Base-by-base conservation (phyloP, 1,284 basidiomycete species). In the Microstroma glucosiphilum region DNA sequence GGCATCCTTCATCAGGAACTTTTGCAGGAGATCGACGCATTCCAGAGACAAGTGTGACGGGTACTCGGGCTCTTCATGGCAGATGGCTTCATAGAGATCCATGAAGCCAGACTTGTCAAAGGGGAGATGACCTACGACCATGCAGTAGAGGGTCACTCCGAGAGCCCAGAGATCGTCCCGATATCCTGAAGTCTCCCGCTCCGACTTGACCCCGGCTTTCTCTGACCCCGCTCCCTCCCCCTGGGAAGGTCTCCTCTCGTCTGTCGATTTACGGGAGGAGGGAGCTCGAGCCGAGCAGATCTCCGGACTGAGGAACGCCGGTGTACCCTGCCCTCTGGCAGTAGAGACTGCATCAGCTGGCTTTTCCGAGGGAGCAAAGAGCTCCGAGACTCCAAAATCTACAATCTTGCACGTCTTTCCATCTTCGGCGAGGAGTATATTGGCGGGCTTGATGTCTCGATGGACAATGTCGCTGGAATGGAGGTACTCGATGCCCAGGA, bases 341-440 rank as follows among this genome's bases (percentile, higher is more conserved):
- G 69, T 83, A 82, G 60, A 83, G 82, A 13, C 80, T 80, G 0
- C 75, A 71, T 26, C 78, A 4, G 30, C 30, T 3, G 30, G 30
- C 30, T 37, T 37, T 9, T 37, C 30, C 30, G 30, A 76, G 8
- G 72, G 67, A 25, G 21, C 25, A 60, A 84, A 84, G 80, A 85
- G 83, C 61, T 85, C 83, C 1, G 82, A 83, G 0, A 85, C 83
- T 37, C 84, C 84, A 73, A 85, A 85, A 66, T 85, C 83, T 68
- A 82, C 84, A 56, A 85, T 79, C 71, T 85, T 85, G 77, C 83
- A 83, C 11, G 76, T 74, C 57, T 78, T 72, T n/a, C 77, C 71
- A 63, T 83, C 80, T n/a, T 77, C 76, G 12, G 80, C 80, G 15
- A 85, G 77, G 25, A 85, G 78, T 40, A 84, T 81, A 72, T 85